Conservation (phyloP, 2,329 filamentous ascomycete species). For the Phoma herbarum region DNA sequence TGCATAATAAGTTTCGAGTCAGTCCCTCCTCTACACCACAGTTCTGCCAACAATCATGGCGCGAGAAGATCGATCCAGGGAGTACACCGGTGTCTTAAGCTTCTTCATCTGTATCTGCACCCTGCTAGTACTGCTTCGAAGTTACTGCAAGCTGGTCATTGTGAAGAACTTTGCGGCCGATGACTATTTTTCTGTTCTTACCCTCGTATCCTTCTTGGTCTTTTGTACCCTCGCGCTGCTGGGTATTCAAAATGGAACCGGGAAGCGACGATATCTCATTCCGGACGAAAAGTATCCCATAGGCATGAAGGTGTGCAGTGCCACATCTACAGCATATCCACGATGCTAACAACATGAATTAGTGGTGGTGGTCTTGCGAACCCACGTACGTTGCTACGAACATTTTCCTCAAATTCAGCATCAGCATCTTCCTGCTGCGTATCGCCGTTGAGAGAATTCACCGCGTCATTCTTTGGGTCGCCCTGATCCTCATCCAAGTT, state of each 20-base stretch:
- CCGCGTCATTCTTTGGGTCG: constrained; percentile 22
- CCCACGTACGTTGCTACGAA: constrained; percentile 25
- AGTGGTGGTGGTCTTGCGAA: constrained; percentile 33
- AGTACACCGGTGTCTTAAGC: constrained; percentile 27
- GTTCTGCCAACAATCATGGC: constrained; percentile 15
- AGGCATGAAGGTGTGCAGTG: constrained; percentile 27
- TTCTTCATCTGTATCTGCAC: constrained; percentile 29
- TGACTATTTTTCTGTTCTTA: constrained; percentile 30
- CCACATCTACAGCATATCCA: not conserved
- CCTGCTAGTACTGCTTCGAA: constrained; percentile 26
- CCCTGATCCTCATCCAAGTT: constrained; percentile 21
- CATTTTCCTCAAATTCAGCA: constrained; percentile 23
- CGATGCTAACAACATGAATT: not conserved
- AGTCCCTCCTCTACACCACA: not conserved
- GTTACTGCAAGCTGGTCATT: constrained; percentile 28
- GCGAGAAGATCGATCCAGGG: constrained; percentile 26
- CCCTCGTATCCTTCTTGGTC: constrained; percentile 27
- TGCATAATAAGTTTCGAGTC: not conserved
- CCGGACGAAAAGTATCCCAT: constrained; percentile 22
- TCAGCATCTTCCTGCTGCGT: constrained; percentile 27
- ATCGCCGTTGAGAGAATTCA: constrained; percentile 24
- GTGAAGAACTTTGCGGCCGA: constrained; percentile 30
- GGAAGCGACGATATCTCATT: constrained; percentile 27
- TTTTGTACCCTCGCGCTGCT: constrained; percentile 24
- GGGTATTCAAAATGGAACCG: constrained; percentile 26